Percentiles rank a stretch among this genome's conserved stretches.
Evolutionary conservation across 179 eudicot species (phyloP).

Genomic region (Vitellaria paradoxa): DNA sequence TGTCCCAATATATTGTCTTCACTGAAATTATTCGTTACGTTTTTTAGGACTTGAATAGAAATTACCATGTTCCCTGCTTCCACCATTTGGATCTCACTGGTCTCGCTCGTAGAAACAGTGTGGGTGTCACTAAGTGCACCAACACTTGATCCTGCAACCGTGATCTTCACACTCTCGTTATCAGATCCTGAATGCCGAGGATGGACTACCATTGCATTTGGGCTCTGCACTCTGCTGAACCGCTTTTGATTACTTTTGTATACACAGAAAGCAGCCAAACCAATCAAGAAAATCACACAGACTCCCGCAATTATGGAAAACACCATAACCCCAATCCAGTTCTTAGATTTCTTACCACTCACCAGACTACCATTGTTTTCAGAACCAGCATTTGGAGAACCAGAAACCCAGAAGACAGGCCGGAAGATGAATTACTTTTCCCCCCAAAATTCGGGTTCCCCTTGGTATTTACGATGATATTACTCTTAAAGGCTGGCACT

Average conservation of each 20-base stretch:
- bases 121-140: slow-evolving; percentile 48
- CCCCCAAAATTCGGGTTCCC: slow-evolving; percentile 66
- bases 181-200: slow-evolving; percentile 75
- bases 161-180: slow-evolving; percentile 68
- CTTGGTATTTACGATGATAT: slow-evolving; percentile 28
- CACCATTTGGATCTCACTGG: slow-evolving; percentile 60
- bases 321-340: slow-evolving; percentile 33
- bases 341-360: slow-evolving; percentile 37
- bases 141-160: slow-evolving; percentile 73
- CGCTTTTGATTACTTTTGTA: slow-evolving; percentile 53
- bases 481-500: slow-evolving; percentile 50
- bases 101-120: slow-evolving; percentile 38
- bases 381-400: slow-evolving; percentile 17
- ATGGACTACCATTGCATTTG: slow-evolving; percentile 65
- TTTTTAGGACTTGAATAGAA: slow-evolving; percentile 70
- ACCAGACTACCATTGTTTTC: slow-evolving; percentile 17
- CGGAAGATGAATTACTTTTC: slow-evolving; percentile 17
- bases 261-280: slow-evolving; percentile 41
- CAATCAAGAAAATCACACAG: slow-evolving; percentile 44
- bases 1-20: slow-evolving; percentile 63
- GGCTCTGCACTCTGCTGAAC: slow-evolving; percentile 61
- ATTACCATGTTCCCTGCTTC: slow-evolving; percentile 73
- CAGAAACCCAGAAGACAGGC: slow-evolving; percentile 5
- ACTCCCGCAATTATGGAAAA: slow-evolving; percentile 41
- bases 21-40: slow-evolving; percentile 69